Evolutionary conservation across 2,329 filamentous ascomycete genomes (phyloP).

Genomic region (Penicillium sp.): DNA sequence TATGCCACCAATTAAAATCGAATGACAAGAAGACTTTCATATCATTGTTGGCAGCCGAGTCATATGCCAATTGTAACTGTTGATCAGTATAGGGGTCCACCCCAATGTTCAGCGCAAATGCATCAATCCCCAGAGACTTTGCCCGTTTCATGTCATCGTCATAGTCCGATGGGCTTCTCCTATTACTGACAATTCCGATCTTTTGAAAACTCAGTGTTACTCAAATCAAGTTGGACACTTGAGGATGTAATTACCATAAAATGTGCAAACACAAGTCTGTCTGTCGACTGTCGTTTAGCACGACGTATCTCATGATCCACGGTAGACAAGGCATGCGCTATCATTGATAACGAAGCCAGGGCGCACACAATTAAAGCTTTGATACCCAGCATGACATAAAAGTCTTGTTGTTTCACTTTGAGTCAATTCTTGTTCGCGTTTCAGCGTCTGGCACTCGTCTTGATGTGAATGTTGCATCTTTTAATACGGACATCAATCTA

Average conservation of each 20-base stretch:
- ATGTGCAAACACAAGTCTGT: constrained; percentile 43
- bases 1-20: constrained; percentile 54
- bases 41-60: constrained; percentile 46
- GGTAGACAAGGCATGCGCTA: constrained; percentile 1
- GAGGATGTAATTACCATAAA: constrained; percentile 38
- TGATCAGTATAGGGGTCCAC: constrained; percentile 44
- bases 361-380: not conserved
- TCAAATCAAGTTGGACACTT: too few species aligned
- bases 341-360: not conserved
- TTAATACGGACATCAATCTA: not conserved
- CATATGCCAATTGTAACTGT: constrained; percentile 51
- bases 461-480: not conserved
- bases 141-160: constrained; percentile 51
- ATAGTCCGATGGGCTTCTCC: constrained; percentile 46
- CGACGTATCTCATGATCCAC: not conserved
- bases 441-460: not conserved
- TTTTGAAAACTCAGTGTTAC: constrained; percentile 15
- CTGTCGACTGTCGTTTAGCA: constrained; percentile 1
- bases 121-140: constrained; percentile 47
- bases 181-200: constrained; percentile 49
- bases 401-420: not conserved
- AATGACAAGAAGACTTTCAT: constrained; percentile 60
- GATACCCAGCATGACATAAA: not conserved
- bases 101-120: constrained; percentile 54
- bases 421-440: not conserved